A percentile compares a stretch with the other conserved stretches of the same genome.
Evolutionary conservation across 1,284 basidiomycete genomes (phyloP).

Genomic region (Trametes hirsuta): DNA sequence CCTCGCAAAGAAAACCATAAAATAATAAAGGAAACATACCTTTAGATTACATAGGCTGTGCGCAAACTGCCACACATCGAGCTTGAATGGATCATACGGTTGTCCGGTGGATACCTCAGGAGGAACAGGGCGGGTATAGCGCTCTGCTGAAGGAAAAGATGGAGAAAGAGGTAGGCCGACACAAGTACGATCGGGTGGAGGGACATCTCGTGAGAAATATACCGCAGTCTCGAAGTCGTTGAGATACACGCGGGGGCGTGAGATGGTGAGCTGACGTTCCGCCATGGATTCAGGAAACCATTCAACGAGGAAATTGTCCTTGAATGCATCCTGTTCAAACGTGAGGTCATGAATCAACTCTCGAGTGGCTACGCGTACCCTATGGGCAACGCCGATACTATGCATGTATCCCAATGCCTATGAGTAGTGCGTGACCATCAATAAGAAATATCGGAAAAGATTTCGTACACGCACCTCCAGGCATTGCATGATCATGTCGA

Average conservation of each 20-base stretch:
- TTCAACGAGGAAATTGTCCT: constrained; percentile 18
- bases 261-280: not conserved
- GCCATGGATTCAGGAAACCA: constrained; percentile 8
- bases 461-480: constrained; percentile 24
- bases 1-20: no score
- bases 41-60: constrained; percentile 7
- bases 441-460: no score
- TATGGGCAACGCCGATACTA: not conserved
- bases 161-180: constrained; percentile 1
- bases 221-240: constrained; percentile 15
- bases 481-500: constrained; percentile 36
- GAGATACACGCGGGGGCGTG: constrained; percentile 13
- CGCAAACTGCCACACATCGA: constrained; percentile 37
- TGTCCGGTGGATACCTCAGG: constrained; percentile 18
- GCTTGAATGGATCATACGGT: constrained; percentile 33
- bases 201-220: constrained; percentile 5
- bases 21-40: constrained; percentile 4
- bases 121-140: constrained; percentile 26
- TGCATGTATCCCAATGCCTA: not conserved
- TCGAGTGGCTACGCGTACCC: not conserved
- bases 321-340: constrained; percentile 10
- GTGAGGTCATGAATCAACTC: not conserved
- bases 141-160: not conserved
- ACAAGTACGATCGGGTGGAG: constrained; percentile 13
- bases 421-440: not conserved